phyloP scores from a whole-genome alignment of 2,329 filamentous ascomycete genomes.

The Xylaria multiplex region DNA sequence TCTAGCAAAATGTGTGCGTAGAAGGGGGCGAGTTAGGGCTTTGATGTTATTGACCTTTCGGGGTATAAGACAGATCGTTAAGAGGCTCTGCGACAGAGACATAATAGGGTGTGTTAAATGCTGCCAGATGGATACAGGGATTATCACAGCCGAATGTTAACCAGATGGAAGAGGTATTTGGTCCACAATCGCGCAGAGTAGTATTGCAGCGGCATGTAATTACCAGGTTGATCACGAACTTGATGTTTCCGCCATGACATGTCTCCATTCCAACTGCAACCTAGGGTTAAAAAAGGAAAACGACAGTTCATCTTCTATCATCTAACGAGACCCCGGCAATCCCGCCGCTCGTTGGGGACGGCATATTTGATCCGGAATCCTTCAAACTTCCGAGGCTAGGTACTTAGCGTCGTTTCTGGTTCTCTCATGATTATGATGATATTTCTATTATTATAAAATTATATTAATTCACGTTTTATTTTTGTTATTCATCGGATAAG shows the following conservation, averaged over 20 bases:
- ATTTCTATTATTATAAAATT: constrained; percentile 1
- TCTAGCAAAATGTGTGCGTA: background rate
- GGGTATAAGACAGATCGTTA: constrained; percentile 10
- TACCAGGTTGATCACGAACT: background rate
- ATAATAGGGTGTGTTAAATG: constrained; percentile 25
- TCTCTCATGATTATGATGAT: background rate
- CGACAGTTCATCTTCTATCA: constrained; percentile 1
- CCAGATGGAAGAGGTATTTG: background rate
- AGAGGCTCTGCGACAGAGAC: constrained; percentile 29
- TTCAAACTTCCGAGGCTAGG: background rate
- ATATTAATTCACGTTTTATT: background rate
- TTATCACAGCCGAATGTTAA: constrained; percentile 12
- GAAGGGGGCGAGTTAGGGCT: background rate
- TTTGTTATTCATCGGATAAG: constrained; percentile 5
- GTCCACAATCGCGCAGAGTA: constrained; percentile 7
- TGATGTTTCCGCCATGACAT: constrained; percentile 1
- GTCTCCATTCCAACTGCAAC: background rate
- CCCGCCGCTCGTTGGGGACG: constrained; percentile 5
- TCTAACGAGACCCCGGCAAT: background rate
- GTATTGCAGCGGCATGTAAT: constrained; percentile 12
- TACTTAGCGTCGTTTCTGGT: background rate
- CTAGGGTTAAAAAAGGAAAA: constrained; percentile 1
- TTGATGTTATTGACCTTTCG: background rate
- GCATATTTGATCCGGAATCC: background rate
- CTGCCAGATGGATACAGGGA: constrained; percentile 22